These are phyloP conservation scores for Uncinocarpus reesii DNA, from an alignment of 2,329 filamentous ascomycete genomes.

Conservation along the genomic window DNA sequence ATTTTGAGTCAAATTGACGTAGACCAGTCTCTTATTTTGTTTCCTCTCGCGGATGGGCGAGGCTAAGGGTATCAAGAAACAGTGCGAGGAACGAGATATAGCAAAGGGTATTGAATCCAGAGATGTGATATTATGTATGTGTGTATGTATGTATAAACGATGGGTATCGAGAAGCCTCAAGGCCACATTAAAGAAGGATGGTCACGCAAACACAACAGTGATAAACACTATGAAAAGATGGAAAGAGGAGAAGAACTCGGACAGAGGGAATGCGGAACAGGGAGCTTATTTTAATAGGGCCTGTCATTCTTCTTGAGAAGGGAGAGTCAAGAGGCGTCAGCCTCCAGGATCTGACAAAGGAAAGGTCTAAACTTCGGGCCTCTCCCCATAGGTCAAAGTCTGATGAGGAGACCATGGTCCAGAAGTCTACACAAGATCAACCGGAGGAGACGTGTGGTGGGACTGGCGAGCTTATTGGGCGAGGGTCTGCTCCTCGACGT, in stretches of 20 bases:
- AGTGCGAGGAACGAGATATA: too few relatives aligned
- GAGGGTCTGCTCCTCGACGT: neutral
- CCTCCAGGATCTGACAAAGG: constrained; percentile 11
- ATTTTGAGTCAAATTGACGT: neutral
- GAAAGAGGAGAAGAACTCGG: neutral
- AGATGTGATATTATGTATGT: too few relatives aligned
- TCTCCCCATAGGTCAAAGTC: neutral
- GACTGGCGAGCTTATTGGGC: constrained; percentile 3
- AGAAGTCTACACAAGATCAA: neutral
- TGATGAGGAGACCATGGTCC: constrained; percentile 4
- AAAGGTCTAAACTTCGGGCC: neutral
- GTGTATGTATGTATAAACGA: too few relatives aligned
- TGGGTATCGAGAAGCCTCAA: neutral
- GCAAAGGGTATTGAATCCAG: too few relatives aligned
- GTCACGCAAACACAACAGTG: neutral
- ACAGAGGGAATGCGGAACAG: neutral
- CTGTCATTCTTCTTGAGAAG: neutral
- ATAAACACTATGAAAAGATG: neutral
- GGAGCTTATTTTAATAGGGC: constrained; percentile 8
- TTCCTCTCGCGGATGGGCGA: too few relatives aligned
- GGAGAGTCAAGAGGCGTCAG: constrained; percentile 1
- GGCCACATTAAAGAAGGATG: neutral
- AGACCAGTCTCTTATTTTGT: neutral
- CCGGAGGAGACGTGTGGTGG: neutral
- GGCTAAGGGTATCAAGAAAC: too few relatives aligned